Evolutionary conservation across 768 basidiomycete genomes (phyloP), one percentile per base, ranked within the genome.

Genomic region (Termitomyces sp.): DNA sequence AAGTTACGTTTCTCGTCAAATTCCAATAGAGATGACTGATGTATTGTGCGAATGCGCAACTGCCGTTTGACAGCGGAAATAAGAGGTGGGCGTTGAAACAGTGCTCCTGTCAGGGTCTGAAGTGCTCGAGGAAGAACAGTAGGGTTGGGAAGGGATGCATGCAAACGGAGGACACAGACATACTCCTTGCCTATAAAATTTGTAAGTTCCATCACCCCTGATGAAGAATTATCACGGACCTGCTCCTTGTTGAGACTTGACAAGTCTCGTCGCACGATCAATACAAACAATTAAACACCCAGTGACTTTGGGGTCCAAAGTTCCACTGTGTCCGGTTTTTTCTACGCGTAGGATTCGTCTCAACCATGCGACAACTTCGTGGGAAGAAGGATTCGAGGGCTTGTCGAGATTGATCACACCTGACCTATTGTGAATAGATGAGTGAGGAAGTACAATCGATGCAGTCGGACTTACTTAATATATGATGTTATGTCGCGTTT

Each of bases 361-460:
- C 64, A 99, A 78, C 97, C 97, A 99, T 15, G 97, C 97, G 66
- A 99, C 97, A 57, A 99, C 97, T 81, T 99, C 97, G 75, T 99
- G 97, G 5, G 96, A 96, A 17, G 96, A 97, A 4, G 96, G 96
- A 77, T 98, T 99, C 37, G 96, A 98, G 29, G 97, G 97, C 72
- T 99, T 99, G 85, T 99, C 97, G 66, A 99, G 83, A 79, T 99
- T 99, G 74, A 99, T 99, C 57, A 98, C 93, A 67, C 97, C 97
- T 67, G 96, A 94, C 81, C 94, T 96, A 65, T n/a, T 60, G 63
- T 52, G 53, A 31, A 25, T 60, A 37, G 42, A 64, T 32, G 57
- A 60, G 46, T 49, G 37, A 12, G 14, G 15, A 63, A 45, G 47
- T 9, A 38, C 43, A 5, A 60, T 72, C 3, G 11, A 45, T 14